Conservation (phyloP, 306 rosid species). For the Amphicarpaea edgeworthii region DNA sequence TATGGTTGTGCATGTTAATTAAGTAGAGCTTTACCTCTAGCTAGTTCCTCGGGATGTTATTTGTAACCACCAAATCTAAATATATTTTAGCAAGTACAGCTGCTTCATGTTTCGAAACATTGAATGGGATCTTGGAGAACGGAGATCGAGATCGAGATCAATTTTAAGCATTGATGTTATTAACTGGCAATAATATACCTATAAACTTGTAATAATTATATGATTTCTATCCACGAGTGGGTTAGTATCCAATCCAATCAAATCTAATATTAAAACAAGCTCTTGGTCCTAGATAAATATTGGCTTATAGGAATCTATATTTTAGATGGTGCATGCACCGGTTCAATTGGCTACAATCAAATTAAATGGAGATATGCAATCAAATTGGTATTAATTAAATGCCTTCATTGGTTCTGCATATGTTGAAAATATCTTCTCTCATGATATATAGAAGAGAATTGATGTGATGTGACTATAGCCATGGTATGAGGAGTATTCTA, state of each 20-base stretch:
- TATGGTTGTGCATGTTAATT: conserved; percentile 8
- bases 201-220: conserved; percentile 23
- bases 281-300: conserved; percentile 35
- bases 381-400: conserved; percentile 1
- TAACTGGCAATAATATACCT: conserved; percentile 41
- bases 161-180: conserved; percentile 17
- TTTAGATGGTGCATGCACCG: conserved; percentile 46
- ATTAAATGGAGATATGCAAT: conserved; percentile 39
- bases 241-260: conserved; percentile 53
- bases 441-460: conserved; percentile 1
- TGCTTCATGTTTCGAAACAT: conserved; percentile 65
- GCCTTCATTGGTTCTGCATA: background rate
- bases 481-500: background rate
- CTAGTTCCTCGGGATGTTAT: conserved; percentile 31
- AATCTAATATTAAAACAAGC: conserved; percentile 47
- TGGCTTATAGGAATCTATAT: conserved; percentile 1
- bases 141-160: conserved; percentile 19
- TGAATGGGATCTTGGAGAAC: conserved; percentile 48
- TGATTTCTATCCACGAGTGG: conserved; percentile 51
- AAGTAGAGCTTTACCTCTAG: conserved; percentile 22
- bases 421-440: background rate
- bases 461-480: conserved; percentile 14
- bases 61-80: conserved; percentile 49
- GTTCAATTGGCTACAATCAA: conserved; percentile 22
- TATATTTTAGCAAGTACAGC: conserved; percentile 26